Conservation (phyloP, 345 rosid species). For the Salix dunnii region DNA sequence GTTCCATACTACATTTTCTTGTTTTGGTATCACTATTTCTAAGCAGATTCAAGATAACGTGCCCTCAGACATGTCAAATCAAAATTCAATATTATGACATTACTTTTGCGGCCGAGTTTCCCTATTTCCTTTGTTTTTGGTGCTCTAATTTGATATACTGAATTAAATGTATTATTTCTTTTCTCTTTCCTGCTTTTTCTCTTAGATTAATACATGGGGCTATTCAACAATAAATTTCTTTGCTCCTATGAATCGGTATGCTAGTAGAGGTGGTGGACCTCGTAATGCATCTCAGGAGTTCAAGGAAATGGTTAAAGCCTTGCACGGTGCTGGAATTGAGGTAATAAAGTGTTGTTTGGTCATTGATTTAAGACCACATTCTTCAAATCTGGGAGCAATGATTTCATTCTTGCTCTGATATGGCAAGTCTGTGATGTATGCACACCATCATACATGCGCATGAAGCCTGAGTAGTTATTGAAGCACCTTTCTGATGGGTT, state of each 20-base stretch:
- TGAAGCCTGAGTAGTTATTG: background rate
- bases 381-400: background rate
- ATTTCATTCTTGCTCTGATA: background rate
- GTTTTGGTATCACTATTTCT: too few species aligned
- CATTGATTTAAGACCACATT: background rate
- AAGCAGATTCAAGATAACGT: too few species aligned
- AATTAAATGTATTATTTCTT: background rate
- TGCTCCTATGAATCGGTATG: constrained; percentile 94
- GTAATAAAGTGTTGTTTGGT: constrained; percentile 31
- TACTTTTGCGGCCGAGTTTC: too few species aligned
- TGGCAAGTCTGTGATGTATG: constrained; percentile 3
- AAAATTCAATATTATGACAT: too few species aligned
- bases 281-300: constrained; percentile 73
- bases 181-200: constrained; percentile 4
- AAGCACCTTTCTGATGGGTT: constrained; percentile 11
- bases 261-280: constrained; percentile 82
- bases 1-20: too few species aligned
- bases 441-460: background rate
- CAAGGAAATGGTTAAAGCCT: constrained; percentile 92
- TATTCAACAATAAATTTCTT: constrained; percentile 96
- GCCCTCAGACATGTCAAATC: too few species aligned
- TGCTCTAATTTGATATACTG: background rate
- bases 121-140: background rate
- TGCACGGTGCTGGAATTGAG: constrained; percentile 91
- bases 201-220: constrained; percentile 93